Evolutionary conservation across 768 basidiomycete genomes (phyloP), one percentile per base, ranked within the genome.

Genomic region (Mrakia gelida): DNA sequence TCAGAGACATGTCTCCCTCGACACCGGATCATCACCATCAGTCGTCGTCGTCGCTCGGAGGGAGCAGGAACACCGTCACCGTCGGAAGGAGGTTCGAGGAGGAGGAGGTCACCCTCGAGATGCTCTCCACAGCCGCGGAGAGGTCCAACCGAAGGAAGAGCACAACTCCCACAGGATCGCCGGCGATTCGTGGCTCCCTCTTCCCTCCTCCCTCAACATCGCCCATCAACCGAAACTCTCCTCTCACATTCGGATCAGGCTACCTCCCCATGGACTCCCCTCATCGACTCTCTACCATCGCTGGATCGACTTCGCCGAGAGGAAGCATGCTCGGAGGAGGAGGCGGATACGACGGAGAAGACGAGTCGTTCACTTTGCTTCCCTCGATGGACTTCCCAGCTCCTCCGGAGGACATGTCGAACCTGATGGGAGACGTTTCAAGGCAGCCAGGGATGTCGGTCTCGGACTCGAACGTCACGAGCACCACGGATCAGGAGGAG

Each of bases 351-450:
- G 67, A 70, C 67, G 34, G 26, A 41, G 32, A 16, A 30, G 61
- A 74, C 73, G 61, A 38, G 73, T 74, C 73, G 61, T 45, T 38
- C 61, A 65, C 62, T 5, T 65, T 43, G 15, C 63, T 75, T 26
- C 61, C 63, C 41, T 75, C 74, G 41, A 45, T 75, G 62, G 74
- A 75, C 41, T 65, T 75, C 61, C 74, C 63, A 15, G 49, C n/a
- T 5, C 74, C 74, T 7, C 74, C 74, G 28, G 26, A n/a, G 26
- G 62, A 75, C 63, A 75, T 75, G 74, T 67, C 62, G 10, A 67
- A 75, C 63, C 74, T 75, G 38, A 38, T 70, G 67, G 67, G 67
- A 16, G 67, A 70, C 26, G 26, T 70, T 34, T 45, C 67, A 21
- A 34, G 67, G 23, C 67, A 70, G 67, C 67, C 67, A 41, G 67